Conservation (phyloP, 345 rosid species). For the Heritiera fomes region DNA sequence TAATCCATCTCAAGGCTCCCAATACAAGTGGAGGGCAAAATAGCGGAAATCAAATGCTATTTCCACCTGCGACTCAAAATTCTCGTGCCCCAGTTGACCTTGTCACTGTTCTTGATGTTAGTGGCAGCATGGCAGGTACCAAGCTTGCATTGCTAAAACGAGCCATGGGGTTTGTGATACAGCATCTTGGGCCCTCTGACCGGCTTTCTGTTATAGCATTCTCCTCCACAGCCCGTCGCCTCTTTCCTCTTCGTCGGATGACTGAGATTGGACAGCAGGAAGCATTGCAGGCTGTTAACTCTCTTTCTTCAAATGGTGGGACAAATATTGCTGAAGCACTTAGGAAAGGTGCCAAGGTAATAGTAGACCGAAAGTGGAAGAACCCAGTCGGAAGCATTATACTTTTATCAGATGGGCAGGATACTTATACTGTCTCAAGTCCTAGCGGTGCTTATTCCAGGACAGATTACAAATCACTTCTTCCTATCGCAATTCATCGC, state of each 20-base stretch:
- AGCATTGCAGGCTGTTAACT: slow-evolving; percentile 84
- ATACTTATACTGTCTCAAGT: slow-evolving; percentile 71
- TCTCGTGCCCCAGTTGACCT: slow-evolving; percentile 90
- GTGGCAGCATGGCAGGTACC: slow-evolving; percentile 99
- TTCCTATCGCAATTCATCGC: slow-evolving; percentile 47
- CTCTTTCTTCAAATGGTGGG: slow-evolving; percentile 82
- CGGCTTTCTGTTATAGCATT: slow-evolving; percentile 92
- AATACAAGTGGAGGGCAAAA: slow-evolving; percentile 34
- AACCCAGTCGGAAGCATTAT: slow-evolving; percentile 86
- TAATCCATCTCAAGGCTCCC: slow-evolving; percentile 90
- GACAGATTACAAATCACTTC: slow-evolving; percentile 58
- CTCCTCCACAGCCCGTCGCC: slow-evolving; percentile 84
- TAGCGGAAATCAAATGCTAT: slow-evolving; percentile 22
- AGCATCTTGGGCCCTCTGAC: slow-evolving; percentile 88
- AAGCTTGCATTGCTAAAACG: slow-evolving; percentile 89
- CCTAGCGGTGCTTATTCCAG: slow-evolving; percentile 34
- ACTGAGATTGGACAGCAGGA: slow-evolving; percentile 73
- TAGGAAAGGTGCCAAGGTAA: slow-evolving; percentile 79
- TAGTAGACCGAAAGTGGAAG: slow-evolving; percentile 75
- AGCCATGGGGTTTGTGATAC: slow-evolving; percentile 98
- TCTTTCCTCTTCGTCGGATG: slow-evolving; percentile 85
- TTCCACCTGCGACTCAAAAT: slow-evolving; percentile 27
- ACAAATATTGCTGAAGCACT: slow-evolving; percentile 94
- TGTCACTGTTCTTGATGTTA: slow-evolving; percentile 93
- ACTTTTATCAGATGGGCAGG: slow-evolving; percentile 93